Percentiles rank a stretch among this genome's conserved stretches.
Conservation (phyloP, 164 flowering plant genomes). For the Brasenia schreberi region DNA sequence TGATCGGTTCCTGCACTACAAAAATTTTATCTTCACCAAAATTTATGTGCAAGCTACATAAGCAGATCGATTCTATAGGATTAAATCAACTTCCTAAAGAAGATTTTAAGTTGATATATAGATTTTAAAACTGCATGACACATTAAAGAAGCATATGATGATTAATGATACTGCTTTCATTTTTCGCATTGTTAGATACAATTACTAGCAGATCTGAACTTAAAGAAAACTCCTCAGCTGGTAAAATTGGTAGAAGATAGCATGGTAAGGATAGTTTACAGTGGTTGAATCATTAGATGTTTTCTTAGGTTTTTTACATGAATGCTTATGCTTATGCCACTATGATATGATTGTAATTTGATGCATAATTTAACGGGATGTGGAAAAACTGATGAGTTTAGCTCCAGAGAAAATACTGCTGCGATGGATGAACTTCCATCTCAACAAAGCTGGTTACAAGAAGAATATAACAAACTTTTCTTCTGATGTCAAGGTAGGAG, state of each 20-base stretch:
- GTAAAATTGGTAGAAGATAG: slow-evolving; percentile 75
- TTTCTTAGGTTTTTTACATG: neutral
- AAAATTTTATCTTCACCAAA: no score
- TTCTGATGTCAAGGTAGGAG: slow-evolving; percentile 68
- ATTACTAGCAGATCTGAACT: slow-evolving; percentile 81
- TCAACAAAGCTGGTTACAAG: slow-evolving; percentile 67
- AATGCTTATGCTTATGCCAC: neutral
- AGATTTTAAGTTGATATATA: no score
- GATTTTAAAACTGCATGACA: no score
- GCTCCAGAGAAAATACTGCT: slow-evolving; percentile 78
- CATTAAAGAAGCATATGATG: no score
- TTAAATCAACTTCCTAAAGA: no score
- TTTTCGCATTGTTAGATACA: slow-evolving; percentile 54
- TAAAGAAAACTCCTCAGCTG: slow-evolving; percentile 86
- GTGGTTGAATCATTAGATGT: neutral
- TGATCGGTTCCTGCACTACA: no score
- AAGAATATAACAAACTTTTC: slow-evolving; percentile 66
- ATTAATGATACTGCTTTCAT: no score
- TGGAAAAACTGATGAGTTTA: slow-evolving; percentile 75
- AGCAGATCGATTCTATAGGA: no score
- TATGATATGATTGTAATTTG: neutral
- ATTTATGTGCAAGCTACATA: no score
- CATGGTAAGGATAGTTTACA: slow-evolving; percentile 19
- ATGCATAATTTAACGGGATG: slow-evolving; percentile 38
- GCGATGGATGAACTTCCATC: slow-evolving; percentile 92